Evolutionary conservation across 2,329 filamentous ascomycete species (phyloP).

Genomic region (Gaeumannomyces sp.): DNA sequence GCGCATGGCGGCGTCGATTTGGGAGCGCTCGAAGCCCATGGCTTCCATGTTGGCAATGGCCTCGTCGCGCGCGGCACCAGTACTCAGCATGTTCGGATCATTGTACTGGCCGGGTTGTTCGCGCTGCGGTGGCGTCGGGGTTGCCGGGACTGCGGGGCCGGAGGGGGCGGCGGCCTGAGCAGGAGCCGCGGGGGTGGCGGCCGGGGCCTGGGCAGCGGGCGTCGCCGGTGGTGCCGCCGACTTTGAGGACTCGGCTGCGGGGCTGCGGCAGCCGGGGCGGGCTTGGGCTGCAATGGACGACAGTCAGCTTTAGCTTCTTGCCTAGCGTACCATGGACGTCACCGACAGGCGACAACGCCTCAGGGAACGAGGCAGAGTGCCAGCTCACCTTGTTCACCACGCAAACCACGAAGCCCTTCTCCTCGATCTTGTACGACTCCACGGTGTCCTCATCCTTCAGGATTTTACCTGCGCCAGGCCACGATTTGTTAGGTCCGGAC

Average conservation of each 20-base stretch:
- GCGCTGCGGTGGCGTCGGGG: conserved; percentile 45
- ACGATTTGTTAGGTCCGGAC: not conserved
- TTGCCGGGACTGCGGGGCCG: conserved; percentile 39
- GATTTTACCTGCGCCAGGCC: conserved; percentile 71
- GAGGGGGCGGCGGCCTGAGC: conserved; percentile 30
- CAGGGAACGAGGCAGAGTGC: conserved; percentile 4
- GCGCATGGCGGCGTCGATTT: conserved; percentile 91
- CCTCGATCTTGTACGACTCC: conserved; percentile 95
- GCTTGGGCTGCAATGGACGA: conserved; percentile 58
- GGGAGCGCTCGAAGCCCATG: conserved; percentile 86
- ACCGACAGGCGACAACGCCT: not conserved
- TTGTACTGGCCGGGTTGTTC: conserved; percentile 42
- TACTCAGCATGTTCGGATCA: conserved; percentile 75
- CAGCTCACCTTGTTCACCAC: conserved; percentile 85
- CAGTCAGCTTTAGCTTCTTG: conserved; percentile 11
- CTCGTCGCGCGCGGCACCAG: conserved; percentile 74
- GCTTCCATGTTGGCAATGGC: conserved; percentile 91
- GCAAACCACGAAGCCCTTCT: conserved; percentile 99
- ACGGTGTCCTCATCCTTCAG: conserved; percentile 96
- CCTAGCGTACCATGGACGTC: not conserved
- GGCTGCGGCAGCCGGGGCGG: conserved; percentile 43
- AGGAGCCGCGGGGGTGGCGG: conserved; percentile 33
- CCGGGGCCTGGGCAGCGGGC: conserved; percentile 35
- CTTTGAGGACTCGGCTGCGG: conserved; percentile 41
- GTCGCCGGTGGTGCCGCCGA: conserved; percentile 45